Evolutionary conservation across 106 monocot genomes (phyloP).

Genomic region (Allium fistulosum): DNA sequence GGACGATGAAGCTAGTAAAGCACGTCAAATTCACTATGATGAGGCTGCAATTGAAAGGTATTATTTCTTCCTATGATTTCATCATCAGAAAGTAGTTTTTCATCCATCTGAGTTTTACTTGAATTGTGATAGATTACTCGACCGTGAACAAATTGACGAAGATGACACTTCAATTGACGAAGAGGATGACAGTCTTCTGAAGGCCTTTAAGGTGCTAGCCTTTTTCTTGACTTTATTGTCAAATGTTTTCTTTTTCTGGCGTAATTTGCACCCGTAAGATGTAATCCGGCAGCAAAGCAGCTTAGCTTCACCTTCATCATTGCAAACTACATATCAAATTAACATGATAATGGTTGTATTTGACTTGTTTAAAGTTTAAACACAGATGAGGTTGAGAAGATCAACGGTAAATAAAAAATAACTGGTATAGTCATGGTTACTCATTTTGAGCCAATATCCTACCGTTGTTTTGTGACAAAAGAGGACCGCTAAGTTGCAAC

Average conservation of each 20-base stretch:
- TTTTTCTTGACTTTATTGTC: not conserved
- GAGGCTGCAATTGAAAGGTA: conserved; percentile 94
- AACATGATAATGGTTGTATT: too few relatives aligned
- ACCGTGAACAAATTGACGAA: conserved; percentile 78
- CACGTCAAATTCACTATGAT: conserved; percentile 98
- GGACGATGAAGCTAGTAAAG: conserved; percentile 75
- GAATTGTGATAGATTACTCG: conserved; percentile 45
- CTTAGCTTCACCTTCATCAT: too few relatives aligned
- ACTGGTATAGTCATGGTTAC: too few relatives aligned
- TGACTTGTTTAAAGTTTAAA: too few relatives aligned
- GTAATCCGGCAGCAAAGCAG: too few relatives aligned
- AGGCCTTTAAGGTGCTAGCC: conserved; percentile 81
- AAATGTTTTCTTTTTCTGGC: not conserved
- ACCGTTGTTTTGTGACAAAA: too few relatives aligned
- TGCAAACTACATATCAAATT: too few relatives aligned
- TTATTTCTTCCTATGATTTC: not conserved
- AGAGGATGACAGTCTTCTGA: conserved; percentile 79
- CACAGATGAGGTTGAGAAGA: too few relatives aligned
- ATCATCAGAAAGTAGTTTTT: not conserved
- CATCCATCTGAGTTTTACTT: not conserved
- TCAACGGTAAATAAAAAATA: too few relatives aligned
- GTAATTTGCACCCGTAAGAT: not conserved
- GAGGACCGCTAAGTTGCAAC: too few relatives aligned
- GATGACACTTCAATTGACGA: conserved; percentile 79
- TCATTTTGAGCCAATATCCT: too few relatives aligned